Percentiles rank a stretch among this genome's conserved stretches.
These are phyloP conservation scores for Xylaria hypoxylon DNA, from an alignment of 2,329 filamentous ascomycete species.

Conservation along the genomic window DNA sequence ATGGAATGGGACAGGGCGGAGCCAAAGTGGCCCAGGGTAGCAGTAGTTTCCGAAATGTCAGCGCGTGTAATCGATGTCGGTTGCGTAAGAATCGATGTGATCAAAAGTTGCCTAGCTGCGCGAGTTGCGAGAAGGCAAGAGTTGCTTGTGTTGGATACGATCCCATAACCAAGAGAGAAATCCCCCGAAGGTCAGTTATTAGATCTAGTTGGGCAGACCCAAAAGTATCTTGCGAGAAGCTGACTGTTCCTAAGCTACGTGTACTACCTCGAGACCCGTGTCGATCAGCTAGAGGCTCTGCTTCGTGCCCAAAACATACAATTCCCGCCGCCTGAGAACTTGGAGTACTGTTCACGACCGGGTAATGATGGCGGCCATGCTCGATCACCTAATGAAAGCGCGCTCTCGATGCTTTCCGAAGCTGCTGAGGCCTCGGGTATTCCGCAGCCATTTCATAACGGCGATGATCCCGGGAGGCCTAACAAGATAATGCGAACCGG, in stretches of 20 bases:
- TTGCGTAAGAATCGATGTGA: slow-evolving; percentile 95
- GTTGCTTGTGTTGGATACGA: slow-evolving; percentile 96
- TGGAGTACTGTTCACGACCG: slow-evolving; percentile 71
- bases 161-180: slow-evolving; percentile 95
- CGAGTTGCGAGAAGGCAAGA: slow-evolving; percentile 91
- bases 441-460: slow-evolving; percentile 52
- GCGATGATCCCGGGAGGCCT: slow-evolving; percentile 67
- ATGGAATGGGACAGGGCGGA: slow-evolving; percentile 48
- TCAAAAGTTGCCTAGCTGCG: slow-evolving; percentile 89
- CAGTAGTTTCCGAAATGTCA: slow-evolving; percentile 85
- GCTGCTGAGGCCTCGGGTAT: slow-evolving; percentile 48
- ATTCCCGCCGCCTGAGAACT: slow-evolving; percentile 77
- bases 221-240: slow-evolving; percentile 20
- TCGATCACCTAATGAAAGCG: slow-evolving; percentile 52
- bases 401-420: slow-evolving; percentile 51
- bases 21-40: slow-evolving; percentile 65
- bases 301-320: slow-evolving; percentile 76
- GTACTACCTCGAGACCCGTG: slow-evolving; percentile 89
- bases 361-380: slow-evolving; percentile 53
- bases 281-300: slow-evolving; percentile 83
- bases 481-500: slow-evolving; percentile 48
- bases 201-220: not conserved
- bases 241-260: slow-evolving; percentile 74
- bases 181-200: slow-evolving; percentile 85
- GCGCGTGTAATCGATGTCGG: slow-evolving; percentile 92